Evolutionary conservation across 192 early-diverging fungal species (phyloP).

Genomic region (Obelidium mucronatum): DNA sequence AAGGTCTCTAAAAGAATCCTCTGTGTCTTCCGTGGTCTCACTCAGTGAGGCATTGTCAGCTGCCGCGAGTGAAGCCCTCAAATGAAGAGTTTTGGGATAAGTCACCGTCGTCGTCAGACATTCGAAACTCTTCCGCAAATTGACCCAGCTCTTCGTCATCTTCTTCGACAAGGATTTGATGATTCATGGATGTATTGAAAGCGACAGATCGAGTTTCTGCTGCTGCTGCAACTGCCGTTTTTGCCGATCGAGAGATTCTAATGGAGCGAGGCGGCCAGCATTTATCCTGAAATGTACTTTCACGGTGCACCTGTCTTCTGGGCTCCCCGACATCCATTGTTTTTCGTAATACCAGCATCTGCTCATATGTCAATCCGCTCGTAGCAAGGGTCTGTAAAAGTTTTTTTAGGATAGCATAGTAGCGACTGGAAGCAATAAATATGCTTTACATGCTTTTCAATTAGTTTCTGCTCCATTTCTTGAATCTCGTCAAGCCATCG

Average conservation of each 20-base stretch:
- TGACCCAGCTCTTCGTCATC: neutral
- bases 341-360: neutral
- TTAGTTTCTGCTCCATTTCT: neutral
- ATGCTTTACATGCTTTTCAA: conserved; percentile 4
- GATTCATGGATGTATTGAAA: no score
- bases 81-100: neutral
- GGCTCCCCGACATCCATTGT: neutral
- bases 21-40: neutral
- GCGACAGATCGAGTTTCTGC: neutral
- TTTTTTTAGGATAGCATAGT: neutral
- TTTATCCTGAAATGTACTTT: neutral
- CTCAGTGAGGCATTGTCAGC: no score
- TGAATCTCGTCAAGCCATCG: neutral
- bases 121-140: conserved; percentile 6
- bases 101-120: neutral
- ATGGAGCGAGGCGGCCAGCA: neutral
- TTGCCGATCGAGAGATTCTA: neutral
- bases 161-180: no score
- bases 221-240: neutral
- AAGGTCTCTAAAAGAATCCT: neutral
- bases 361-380: neutral
- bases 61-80: neutral
- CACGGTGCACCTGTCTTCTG: neutral
- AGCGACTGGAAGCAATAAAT: neutral
- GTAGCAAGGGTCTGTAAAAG: neutral